Evolutionary conservation across 2,329 filamentous ascomycete genomes (phyloP), one percentile per base, ranked within the genome.

Genomic region (Fusarium sp.): DNA sequence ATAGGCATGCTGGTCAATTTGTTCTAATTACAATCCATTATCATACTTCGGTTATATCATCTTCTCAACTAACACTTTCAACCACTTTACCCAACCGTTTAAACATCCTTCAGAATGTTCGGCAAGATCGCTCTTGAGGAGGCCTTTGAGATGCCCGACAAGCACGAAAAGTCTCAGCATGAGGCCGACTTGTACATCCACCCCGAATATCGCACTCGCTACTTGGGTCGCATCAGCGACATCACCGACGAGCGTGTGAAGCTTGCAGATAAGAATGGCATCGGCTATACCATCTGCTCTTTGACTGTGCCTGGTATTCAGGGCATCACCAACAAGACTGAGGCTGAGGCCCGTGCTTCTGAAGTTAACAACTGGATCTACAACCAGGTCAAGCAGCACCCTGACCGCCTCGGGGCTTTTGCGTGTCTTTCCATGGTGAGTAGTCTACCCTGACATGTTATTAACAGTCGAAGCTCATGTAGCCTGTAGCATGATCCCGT

Each of bases 371-470:
- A 24, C 22, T 24, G 22, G 22, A 24, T 24, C 22, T 24, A 24
- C 22, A 15, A 22, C 36, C 26, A 43, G 54, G 48, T 42, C 44
- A 48, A 24, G 33, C 28, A 71, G 20, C 49, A 74, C 24, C 72
- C 72, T 6, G 53, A 40, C 36, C 73, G 74, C 8, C 65, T 75
- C 20, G 74, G 71, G 6, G 76, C 71, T 3, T 74, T 77, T 42
- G 74, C 49, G 20, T 71, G 13, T 15, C 56, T 77, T 31, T 72
- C 75, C 2, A 75, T 78, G 34, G 34, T 38, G n/a, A 38, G 34
- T 38, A 13, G n/a, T 17, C 34, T 38, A 38, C 11, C 34, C 17
- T 38, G 34, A 38, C 17, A 15, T 38, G 7, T 38, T 38, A 3
- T 38, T 2, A 17, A 38, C 14, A 38, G 34, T 6, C 34, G 14